Evolutionary conservation across 352 stramenopile species (phyloP).

Genomic region (Pythium oligandrum): DNA sequence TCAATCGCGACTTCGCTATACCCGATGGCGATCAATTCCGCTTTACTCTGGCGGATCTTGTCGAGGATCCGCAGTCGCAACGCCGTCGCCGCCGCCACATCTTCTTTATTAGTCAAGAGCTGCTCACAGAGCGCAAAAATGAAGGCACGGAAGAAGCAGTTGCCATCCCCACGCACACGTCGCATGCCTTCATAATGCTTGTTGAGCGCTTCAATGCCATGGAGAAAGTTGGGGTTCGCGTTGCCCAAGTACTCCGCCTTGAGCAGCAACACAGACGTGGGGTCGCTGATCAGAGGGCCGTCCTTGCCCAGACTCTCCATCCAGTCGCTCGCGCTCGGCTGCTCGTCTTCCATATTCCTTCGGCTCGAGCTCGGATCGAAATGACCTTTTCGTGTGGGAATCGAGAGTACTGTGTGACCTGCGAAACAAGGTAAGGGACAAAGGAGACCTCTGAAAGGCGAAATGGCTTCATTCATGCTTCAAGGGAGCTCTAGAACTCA

Average conservation of each 20-base stretch:
- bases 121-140: conserved; percentile 87
- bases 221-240: conserved; percentile 65
- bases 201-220: conserved; percentile 61
- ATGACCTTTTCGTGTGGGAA: not conserved
- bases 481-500: not conserved
- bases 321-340: conserved; percentile 9
- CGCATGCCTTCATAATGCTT: conserved; percentile 68
- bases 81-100: conserved; percentile 13
- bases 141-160: conserved; percentile 91
- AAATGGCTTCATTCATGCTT: no score
- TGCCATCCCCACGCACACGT: conserved; percentile 85
- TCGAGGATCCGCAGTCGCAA: conserved; percentile 42
- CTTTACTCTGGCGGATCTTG: conserved; percentile 66
- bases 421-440: not conserved
- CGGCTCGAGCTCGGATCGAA: not conserved
- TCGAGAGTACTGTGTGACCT: not conserved
- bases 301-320: conserved; percentile 13
- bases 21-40: conserved; percentile 69
- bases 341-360: not conserved
- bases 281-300: conserved; percentile 47
- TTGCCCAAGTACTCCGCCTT: conserved; percentile 74
- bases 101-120: conserved; percentile 25
- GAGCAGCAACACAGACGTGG: conserved; percentile 47
- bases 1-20: conserved; percentile 92
- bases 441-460: no score